Percentiles rank a stretch among this genome's conserved stretches.
Conservation (phyloP, 2,329 filamentous ascomycete genomes). For the Talaromyces atroroseus region DNA sequence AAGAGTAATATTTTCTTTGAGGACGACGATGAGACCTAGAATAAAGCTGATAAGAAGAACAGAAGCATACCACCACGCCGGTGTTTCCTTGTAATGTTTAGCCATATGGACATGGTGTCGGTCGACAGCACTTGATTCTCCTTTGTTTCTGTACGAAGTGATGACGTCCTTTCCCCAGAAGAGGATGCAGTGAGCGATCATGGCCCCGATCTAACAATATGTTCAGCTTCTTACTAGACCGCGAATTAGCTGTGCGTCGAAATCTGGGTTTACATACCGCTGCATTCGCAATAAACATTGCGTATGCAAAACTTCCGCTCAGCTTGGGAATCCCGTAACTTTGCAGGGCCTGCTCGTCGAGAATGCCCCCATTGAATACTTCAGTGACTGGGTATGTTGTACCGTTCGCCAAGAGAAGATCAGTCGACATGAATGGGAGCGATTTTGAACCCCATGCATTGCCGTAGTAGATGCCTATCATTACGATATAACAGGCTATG, state of each 20-base stretch:
- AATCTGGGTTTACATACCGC: conserved; percentile 37
- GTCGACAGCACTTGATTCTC: conserved; percentile 42
- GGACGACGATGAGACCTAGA: conserved; percentile 23
- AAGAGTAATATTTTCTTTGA: conserved; percentile 28
- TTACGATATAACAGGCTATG: conserved; percentile 45
- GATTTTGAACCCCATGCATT: conserved; percentile 45
- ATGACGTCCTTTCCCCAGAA: conserved; percentile 54
- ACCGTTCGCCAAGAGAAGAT: conserved; percentile 39
- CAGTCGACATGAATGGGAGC: conserved; percentile 53
- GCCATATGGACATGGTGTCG: conserved; percentile 50
- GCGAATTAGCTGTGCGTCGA: neutral
- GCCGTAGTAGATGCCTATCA: conserved; percentile 50
- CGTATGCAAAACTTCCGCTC: conserved; percentile 48
- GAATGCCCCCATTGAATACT: conserved; percentile 32
- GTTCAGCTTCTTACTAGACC: conserved; percentile 7
- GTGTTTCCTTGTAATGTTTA: conserved; percentile 48
- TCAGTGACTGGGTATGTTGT: conserved; percentile 36
- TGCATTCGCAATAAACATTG: conserved; percentile 54
- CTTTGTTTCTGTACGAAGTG: conserved; percentile 45
- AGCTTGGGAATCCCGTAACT: conserved; percentile 45
- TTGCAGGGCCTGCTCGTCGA: conserved; percentile 32
- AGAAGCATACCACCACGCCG: conserved; percentile 31
- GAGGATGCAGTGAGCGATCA: conserved; percentile 48
- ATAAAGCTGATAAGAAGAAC: conserved; percentile 26
- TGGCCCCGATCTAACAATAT: conserved; percentile 48